Conservation (phyloP, 2,329 filamentous ascomycete species). For the Ploettnerulaceae sp. region DNA sequence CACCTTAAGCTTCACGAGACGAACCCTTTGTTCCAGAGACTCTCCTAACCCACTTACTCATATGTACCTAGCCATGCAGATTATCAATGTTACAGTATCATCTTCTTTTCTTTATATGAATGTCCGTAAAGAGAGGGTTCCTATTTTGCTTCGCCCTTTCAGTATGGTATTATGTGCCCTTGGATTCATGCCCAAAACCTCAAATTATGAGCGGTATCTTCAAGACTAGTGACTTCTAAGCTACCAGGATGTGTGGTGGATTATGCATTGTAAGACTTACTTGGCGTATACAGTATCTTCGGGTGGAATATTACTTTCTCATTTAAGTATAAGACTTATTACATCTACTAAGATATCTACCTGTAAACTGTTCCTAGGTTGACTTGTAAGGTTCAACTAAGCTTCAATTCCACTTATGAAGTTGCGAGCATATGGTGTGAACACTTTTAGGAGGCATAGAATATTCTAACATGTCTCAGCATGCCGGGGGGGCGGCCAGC, state of each 20-base stretch:
- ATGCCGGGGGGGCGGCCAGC: neutral
- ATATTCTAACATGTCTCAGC: neutral
- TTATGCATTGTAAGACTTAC: too few relatives aligned
- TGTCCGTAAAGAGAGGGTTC: neutral
- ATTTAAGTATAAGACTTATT: too few relatives aligned
- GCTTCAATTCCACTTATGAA: neutral
- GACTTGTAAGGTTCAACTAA: too few relatives aligned
- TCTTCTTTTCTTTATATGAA: neutral
- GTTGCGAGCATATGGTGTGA: neutral
- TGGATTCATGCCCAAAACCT: too few relatives aligned
- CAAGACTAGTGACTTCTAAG: too few relatives aligned
- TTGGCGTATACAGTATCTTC: too few relatives aligned
- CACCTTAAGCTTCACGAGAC: constrained; percentile 7
- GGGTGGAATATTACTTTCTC: too few relatives aligned
- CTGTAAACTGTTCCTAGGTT: too few relatives aligned
- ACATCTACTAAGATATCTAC: too few relatives aligned
- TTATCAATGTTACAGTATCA: neutral
- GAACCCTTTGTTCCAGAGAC: neutral
- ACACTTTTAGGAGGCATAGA: neutral
- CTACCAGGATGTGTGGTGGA: too few relatives aligned
- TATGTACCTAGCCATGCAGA: neutral
- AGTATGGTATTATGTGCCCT: too few relatives aligned
- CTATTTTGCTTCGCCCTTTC: neutral
- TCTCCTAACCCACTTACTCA: neutral
- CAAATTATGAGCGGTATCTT: too few relatives aligned